phyloP scores from a whole-genome alignment of 352 stramenopile species.

The Pythium folliculosum region DNA sequence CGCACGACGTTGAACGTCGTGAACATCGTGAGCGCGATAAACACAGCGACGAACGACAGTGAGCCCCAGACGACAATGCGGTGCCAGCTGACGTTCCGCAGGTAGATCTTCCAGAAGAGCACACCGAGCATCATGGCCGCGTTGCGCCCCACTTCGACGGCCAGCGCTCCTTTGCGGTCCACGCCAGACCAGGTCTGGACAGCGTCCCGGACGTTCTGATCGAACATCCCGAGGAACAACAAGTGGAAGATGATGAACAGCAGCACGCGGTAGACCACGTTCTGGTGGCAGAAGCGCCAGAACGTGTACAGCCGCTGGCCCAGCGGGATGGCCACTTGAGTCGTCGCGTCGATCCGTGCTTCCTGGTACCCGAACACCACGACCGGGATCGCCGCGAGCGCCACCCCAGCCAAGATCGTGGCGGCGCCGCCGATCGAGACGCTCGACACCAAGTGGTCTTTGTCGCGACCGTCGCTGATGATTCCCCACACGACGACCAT shows the following conservation, averaged over 20 bases:
- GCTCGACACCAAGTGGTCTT: slow-evolving; percentile 12
- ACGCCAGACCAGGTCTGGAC: slow-evolving; percentile 45
- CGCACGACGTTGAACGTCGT: slow-evolving; percentile 40
- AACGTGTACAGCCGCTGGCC: slow-evolving; percentile 34
- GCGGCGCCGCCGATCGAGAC: slow-evolving; percentile 16
- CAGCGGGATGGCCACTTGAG: not conserved
- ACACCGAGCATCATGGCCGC: slow-evolving; percentile 31
- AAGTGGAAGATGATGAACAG: slow-evolving; percentile 48
- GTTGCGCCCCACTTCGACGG: slow-evolving; percentile 32
- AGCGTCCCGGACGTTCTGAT: slow-evolving; percentile 39
- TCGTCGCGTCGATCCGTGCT: slow-evolving; percentile 32
- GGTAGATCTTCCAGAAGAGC: slow-evolving; percentile 39
- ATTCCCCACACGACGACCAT: not conserved
- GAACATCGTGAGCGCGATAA: slow-evolving; percentile 30
- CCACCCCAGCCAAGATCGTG: slow-evolving; percentile 8
- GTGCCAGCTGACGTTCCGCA: slow-evolving; percentile 44
- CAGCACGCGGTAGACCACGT: slow-evolving; percentile 54
- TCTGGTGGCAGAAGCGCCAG: slow-evolving; percentile 55
- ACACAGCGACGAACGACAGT: slow-evolving; percentile 32
- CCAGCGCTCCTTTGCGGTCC: slow-evolving; percentile 9
- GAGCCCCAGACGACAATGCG: slow-evolving; percentile 30
- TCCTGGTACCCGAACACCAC: slow-evolving; percentile 14
- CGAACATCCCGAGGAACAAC: slow-evolving; percentile 38
- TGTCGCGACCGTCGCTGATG: not conserved
- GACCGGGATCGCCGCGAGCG: slow-evolving; percentile 30